A percentile compares a stretch with the other conserved stretches of the same genome.
These are phyloP conservation scores for Geosmithia flava DNA, from an alignment of 2,329 filamentous ascomycete genomes.

Conservation along the genomic window DNA sequence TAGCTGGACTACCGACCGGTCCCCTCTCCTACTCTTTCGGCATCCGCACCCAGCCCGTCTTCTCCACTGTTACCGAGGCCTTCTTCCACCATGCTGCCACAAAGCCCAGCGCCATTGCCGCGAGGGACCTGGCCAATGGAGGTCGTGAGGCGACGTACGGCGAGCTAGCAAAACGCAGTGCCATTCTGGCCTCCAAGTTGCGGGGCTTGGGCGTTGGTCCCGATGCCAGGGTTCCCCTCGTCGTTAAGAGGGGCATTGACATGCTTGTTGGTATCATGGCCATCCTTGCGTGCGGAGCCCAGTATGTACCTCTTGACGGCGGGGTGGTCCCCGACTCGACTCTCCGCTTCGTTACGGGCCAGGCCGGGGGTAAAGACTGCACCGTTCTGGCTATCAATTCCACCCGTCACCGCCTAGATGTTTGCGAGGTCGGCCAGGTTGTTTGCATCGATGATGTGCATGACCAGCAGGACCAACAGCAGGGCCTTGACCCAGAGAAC, in stretches of 20 bases:
- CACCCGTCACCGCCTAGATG: conserved; percentile 6
- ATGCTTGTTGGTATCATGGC: conserved; percentile 37
- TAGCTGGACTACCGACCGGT: neutral
- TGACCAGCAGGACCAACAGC: neutral
- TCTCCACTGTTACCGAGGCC: conserved; percentile 23
- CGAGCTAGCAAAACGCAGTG: conserved; percentile 20
- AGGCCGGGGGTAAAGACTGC: conserved; percentile 17
- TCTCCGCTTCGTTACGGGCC: conserved; percentile 25
- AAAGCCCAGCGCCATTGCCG: conserved; percentile 23
- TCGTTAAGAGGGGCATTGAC: conserved; percentile 32
- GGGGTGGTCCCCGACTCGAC: conserved; percentile 25
- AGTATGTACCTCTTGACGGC: conserved; percentile 40
- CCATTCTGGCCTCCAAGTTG: conserved; percentile 19
- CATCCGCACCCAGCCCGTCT: conserved; percentile 11
- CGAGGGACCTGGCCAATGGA: conserved; percentile 17
- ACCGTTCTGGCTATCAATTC: conserved; percentile 19
- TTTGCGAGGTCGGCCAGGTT: conserved; percentile 28
- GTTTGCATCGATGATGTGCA: conserved; percentile 12
- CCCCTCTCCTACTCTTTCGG: conserved; percentile 7
- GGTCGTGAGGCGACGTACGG: conserved; percentile 18
- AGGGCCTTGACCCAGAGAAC: neutral
- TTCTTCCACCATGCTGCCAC: conserved; percentile 23
- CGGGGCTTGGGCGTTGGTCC: conserved; percentile 15
- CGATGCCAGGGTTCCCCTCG: conserved; percentile 26
- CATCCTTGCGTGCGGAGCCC: conserved; percentile 34